Conservation (phyloP, 2,329 filamentous ascomycete species). For the Microcera coccophila region DNA sequence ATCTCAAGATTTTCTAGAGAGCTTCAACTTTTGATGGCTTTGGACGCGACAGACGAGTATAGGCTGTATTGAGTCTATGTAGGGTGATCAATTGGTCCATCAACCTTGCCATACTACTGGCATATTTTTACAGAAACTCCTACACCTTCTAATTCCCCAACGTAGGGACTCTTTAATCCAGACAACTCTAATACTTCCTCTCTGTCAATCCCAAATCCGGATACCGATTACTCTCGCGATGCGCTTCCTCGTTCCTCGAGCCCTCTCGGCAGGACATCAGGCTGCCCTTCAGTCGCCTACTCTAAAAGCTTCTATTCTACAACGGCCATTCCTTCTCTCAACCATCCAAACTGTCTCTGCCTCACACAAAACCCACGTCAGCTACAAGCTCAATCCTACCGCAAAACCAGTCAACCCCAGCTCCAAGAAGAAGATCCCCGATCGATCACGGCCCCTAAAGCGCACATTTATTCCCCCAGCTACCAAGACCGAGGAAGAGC, state of each 20-base stretch:
- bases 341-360: constrained; percentile 13
- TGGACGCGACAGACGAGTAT: constrained; percentile 16
- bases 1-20: constrained; percentile 31
- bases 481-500: constrained; percentile 29
- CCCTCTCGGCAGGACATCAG: constrained; percentile 20
- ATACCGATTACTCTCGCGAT: constrained; percentile 24
- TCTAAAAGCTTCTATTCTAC: constrained; percentile 6
- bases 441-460: constrained; percentile 21
- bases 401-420: constrained; percentile 22
- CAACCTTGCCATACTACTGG: too few species aligned
- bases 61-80: constrained; percentile 4
- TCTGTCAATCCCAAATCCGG: too few species aligned
- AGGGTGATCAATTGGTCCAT: constrained; percentile 12
- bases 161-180: too few species aligned
- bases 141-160: too few species aligned
- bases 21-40: constrained; percentile 17
- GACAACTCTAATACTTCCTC: too few species aligned
- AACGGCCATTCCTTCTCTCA: constrained; percentile 14
- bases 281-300: constrained; percentile 11
- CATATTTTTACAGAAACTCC: too few species aligned
- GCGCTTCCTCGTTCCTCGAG: constrained; percentile 24
- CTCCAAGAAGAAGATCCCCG: constrained; percentile 24
- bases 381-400: constrained; percentile 20
- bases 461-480: constrained; percentile 29
- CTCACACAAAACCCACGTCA: constrained; percentile 24